Percentiles rank a stretch among this genome's conserved stretches.
Conservation (phyloP, 2,329 filamentous ascomycete genomes). For the Chrysoporthe austroafricana region DNA sequence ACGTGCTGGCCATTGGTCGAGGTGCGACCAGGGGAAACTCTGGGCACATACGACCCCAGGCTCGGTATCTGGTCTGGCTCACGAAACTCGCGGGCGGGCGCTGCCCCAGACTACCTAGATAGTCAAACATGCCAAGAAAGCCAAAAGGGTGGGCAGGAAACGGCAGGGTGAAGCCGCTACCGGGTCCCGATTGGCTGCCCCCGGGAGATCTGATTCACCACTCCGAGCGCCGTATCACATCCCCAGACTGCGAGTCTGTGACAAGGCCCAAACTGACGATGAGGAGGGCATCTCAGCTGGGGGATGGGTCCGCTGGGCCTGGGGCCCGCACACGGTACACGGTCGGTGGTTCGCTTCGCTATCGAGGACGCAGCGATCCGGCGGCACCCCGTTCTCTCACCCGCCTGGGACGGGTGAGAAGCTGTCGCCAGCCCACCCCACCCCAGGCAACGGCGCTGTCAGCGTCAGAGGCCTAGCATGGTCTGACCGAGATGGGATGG, state of each 20-base stretch:
- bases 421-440: neutral
- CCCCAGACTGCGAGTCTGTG: constrained; percentile 19
- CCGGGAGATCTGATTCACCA: constrained; percentile 26
- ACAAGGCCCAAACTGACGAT: constrained; percentile 27
- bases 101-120: constrained; percentile 7
- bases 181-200: constrained; percentile 23
- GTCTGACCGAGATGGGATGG: neutral
- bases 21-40: neutral
- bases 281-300: neutral
- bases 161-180: constrained; percentile 12
- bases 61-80: constrained; percentile 4
- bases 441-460: neutral
- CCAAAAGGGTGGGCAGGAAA: constrained; percentile 14
- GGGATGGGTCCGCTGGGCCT: neutral
- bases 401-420: constrained; percentile 11
- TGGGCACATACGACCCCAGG: neutral
- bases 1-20: neutral
- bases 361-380: neutral
- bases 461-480: neutral
- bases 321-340: neutral
- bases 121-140: constrained; percentile 27
- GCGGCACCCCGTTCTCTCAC: neutral
- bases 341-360: neutral
- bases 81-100: constrained; percentile 2
- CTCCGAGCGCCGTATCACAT: constrained; percentile 23